Conservation (phyloP, 257 asterid genomes). For the Leonotis leonurus region DNA sequence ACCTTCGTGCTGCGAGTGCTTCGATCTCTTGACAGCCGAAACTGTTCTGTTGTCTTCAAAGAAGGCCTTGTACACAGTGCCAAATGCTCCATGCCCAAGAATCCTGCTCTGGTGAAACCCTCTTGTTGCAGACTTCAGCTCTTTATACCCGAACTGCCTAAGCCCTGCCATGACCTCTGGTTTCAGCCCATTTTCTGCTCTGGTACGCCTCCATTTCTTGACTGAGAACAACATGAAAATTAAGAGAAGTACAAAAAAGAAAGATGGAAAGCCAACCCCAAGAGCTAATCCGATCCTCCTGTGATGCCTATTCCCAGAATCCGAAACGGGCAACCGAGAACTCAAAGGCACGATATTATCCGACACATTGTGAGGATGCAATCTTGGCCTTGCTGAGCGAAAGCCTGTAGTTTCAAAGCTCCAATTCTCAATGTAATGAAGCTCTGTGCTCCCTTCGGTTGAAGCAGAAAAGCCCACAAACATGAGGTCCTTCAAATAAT, state of each 20-base stretch:
- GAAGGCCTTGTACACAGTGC: conserved; percentile 82
- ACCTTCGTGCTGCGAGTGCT: conserved; percentile 77
- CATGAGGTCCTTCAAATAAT: conserved; percentile 51
- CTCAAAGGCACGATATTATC: conserved; percentile 47
- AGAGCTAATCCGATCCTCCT: conserved; percentile 54
- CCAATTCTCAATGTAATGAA: conserved; percentile 75
- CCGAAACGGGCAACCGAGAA: conserved; percentile 44
- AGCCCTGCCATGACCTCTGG: conserved; percentile 70
- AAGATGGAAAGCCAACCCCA: conserved; percentile 66
- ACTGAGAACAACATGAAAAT: conserved; percentile 49
- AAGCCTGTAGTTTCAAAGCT: conserved; percentile 63
- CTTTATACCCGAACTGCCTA: conserved; percentile 60
- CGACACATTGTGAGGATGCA: conserved; percentile 66
- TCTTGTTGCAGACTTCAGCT: conserved; percentile 66
- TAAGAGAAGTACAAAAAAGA: conserved; percentile 46
- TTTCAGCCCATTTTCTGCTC: conserved; percentile 37
- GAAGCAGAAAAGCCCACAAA: conserved; percentile 86
- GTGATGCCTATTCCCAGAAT: conserved; percentile 37
- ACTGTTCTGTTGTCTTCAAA: conserved; percentile 30
- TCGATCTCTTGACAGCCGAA: conserved; percentile 86
- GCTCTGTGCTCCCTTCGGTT: conserved; percentile 90
- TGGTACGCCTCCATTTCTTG: conserved; percentile 50
- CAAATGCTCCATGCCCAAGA: conserved; percentile 82
- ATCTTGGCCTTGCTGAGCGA: conserved; percentile 33
- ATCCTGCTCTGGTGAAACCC: conserved; percentile 75